A percentile compares a stretch with the other conserved stretches of the same genome.
Evolutionary conservation across 495 filamentous ascomycete species (phyloP).

Genomic region (Pseudoneurospora amorphoporcata): DNA sequence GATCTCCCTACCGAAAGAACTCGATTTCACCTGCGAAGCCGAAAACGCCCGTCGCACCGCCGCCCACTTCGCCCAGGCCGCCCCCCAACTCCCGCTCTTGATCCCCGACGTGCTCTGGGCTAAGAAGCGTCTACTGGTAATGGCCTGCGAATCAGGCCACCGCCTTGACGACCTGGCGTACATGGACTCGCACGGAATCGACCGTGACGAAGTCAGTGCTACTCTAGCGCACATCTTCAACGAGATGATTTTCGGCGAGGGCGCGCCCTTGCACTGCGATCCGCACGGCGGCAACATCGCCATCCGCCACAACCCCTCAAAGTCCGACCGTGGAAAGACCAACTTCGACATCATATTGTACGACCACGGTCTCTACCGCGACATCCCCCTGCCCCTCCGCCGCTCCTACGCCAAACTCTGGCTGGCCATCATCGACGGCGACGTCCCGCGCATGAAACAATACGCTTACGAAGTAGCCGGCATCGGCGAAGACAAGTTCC

Average conservation of each 20-base stretch:
- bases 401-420: conserved; percentile 94
- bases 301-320: conserved; percentile 59
- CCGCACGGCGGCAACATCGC: conserved; percentile 97
- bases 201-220: conserved; percentile 93
- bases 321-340: conserved; percentile 28
- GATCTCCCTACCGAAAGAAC: conserved; percentile 74
- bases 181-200: conserved; percentile 75
- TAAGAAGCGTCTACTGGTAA: conserved; percentile 79
- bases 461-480: conserved; percentile 85
- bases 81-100: conserved; percentile 65
- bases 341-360: conserved; percentile 99
- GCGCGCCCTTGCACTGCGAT: conserved; percentile 90
- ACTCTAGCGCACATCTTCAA: conserved; percentile 91
- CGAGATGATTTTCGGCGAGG: conserved; percentile 95
- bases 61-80: conserved; percentile 56
- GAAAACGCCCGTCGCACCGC: conserved; percentile 70
- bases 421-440: conserved; percentile 86
- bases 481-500: conserved; percentile 85
- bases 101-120: conserved; percentile 90
- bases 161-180: conserved; percentile 85
- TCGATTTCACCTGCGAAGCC: conserved; percentile 83
- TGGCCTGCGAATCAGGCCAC: conserved; percentile 83
- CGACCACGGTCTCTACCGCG: conserved; percentile 93
- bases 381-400: conserved; percentile 68
- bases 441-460: conserved; percentile 73